These are phyloP conservation scores for Pichia sp. DNA, from an alignment of 1,139 yeast species.

Conservation along the genomic window DNA sequence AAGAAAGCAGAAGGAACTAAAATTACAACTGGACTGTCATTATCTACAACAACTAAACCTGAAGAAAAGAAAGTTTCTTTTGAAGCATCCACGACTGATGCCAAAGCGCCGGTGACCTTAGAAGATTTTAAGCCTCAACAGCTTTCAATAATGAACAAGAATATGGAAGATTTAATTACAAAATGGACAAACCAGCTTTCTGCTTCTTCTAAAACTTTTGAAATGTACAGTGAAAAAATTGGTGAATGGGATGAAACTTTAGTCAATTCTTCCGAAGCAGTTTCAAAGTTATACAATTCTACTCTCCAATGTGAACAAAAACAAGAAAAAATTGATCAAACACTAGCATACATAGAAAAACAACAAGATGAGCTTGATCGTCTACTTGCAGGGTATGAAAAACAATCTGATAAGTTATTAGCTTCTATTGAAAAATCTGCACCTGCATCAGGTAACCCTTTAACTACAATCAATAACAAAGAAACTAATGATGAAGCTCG, in stretches of 20 bases:
- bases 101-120: constrained; percentile 29
- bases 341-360: constrained; percentile 74
- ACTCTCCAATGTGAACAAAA: constrained; percentile 79
- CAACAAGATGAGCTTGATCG: constrained; percentile 90
- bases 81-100: constrained; percentile 5
- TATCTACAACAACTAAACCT: constrained; percentile 16
- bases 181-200: constrained; percentile 90
- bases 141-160: constrained; percentile 79
- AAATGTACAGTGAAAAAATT: constrained; percentile 67
- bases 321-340: constrained; percentile 82
- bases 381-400: constrained; percentile 77
- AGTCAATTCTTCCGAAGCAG: constrained; percentile 80
- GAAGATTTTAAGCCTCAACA: constrained; percentile 58
- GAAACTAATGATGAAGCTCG: constrained; percentile 65
- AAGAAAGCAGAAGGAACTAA: constrained; percentile 21
- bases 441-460: constrained; percentile 3
- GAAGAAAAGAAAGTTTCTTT: constrained; percentile 13
- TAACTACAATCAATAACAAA: constrained; percentile 9
- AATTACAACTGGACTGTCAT: background rate
- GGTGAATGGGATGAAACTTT: constrained; percentile 81
- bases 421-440: constrained; percentile 24
- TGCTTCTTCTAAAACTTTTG: constrained; percentile 66
- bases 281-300: constrained; percentile 69
- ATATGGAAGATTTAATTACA: constrained; percentile 84
- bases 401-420: constrained; percentile 55